Evolutionary conservation across 2,329 filamentous ascomycete species (phyloP).

Genomic region (Fusarium xyrophilum): DNA sequence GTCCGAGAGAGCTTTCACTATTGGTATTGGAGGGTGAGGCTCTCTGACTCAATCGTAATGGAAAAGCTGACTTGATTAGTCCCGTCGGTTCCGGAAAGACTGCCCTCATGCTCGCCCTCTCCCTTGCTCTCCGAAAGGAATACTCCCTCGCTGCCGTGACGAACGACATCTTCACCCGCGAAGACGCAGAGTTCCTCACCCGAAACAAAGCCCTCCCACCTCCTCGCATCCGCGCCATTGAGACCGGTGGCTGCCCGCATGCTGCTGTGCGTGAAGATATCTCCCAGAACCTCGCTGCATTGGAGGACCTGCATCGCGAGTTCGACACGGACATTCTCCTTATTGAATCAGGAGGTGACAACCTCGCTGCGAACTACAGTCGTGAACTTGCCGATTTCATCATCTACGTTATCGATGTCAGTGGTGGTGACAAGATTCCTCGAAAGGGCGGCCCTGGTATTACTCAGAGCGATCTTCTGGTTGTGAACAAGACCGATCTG

Average conservation of each 20-base stretch:
- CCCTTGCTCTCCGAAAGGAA: conserved; percentile 77
- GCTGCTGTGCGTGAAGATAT: conserved; percentile 98
- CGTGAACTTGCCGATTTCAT: conserved; percentile 96
- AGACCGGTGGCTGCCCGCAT: conserved; percentile 96
- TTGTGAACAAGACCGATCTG: conserved; percentile 97
- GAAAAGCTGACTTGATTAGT: conserved; percentile 53
- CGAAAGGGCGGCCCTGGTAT: conserved; percentile 96
- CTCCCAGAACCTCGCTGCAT: conserved; percentile 86
- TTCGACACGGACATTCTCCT: conserved; percentile 85
- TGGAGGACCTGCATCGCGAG: conserved; percentile 84
- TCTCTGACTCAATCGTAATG: not conserved
- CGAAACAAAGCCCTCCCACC: conserved; percentile 83
- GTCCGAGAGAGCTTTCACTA: conserved; percentile 87
- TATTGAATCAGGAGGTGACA: conserved; percentile 96
- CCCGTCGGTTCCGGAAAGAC: conserved; percentile 98
- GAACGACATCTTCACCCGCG: conserved; percentile 98
- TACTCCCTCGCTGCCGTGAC: conserved; percentile 95
- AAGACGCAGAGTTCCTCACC: conserved; percentile 97
- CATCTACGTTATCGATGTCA: conserved; percentile 98
- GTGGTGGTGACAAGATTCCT: conserved; percentile 94
- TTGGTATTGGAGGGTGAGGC: conserved; percentile 94
- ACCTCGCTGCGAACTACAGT: conserved; percentile 95
- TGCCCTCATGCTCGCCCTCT: conserved; percentile 93
- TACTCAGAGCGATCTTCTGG: conserved; percentile 89
- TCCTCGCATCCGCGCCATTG: conserved; percentile 88